Conservation (phyloP, 208 protist genomes). For the Plasmodiophora brassicae region DNA sequence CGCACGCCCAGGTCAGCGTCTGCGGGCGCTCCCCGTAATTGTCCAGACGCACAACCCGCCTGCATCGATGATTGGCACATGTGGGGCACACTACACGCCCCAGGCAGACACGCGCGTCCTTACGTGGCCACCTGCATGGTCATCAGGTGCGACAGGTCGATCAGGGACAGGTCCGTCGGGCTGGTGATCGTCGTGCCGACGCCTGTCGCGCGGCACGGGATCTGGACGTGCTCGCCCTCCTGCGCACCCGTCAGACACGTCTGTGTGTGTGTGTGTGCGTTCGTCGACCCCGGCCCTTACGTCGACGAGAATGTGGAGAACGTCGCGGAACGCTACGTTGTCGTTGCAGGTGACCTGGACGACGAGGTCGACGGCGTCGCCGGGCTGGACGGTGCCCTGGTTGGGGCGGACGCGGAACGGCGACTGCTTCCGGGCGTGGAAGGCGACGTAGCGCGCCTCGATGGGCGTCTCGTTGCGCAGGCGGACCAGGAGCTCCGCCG, state of each 20-base stretch:
- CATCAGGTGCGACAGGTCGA: conserved; percentile 81
- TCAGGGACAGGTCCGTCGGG: conserved; percentile 51
- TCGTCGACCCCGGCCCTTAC: background rate
- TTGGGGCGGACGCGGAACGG: conserved; percentile 41
- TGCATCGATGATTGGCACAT: background rate
- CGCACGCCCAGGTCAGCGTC: conserved; percentile 73
- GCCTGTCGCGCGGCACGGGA: conserved; percentile 71
- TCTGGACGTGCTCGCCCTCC: conserved; percentile 48
- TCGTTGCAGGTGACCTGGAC: conserved; percentile 57
- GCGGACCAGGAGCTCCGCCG: background rate
- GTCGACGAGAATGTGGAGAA: background rate
- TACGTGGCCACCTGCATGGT: conserved; percentile 62
- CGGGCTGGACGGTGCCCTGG: conserved; percentile 50
- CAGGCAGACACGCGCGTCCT: background rate
- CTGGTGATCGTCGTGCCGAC: conserved; percentile 77
- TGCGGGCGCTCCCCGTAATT: conserved; percentile 79
- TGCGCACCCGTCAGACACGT: background rate
- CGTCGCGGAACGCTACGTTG: background rate
- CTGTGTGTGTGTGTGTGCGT: background rate
- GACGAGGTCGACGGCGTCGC: conserved; percentile 43
- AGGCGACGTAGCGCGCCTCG: conserved; percentile 33
- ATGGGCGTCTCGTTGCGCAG: conserved; percentile 48
- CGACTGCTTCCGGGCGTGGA: conserved; percentile 10
- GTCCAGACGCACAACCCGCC: conserved; percentile 64
- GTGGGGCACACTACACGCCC: background rate